phyloP scores from a whole-genome alignment of 2,329 filamentous ascomycete species.

The Aspergillus chevalieri region DNA sequence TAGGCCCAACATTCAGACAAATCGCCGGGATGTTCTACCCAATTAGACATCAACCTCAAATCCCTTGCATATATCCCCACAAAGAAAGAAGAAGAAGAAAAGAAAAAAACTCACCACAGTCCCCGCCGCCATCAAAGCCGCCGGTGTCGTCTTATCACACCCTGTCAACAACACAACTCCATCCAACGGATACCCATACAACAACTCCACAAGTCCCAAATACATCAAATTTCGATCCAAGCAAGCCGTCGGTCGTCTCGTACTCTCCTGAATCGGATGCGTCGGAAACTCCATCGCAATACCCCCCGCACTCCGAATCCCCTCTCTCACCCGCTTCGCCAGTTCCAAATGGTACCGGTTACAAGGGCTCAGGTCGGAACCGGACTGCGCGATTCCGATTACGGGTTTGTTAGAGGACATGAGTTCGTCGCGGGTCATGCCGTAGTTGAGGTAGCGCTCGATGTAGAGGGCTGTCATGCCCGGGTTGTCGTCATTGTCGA shows the following conservation, averaged over 20 bases:
- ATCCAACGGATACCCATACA: constrained; percentile 46
- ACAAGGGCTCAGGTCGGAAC: constrained; percentile 47
- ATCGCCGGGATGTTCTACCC: constrained; percentile 45
- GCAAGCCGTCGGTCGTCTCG: constrained; percentile 43
- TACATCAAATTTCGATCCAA: constrained; percentile 48
- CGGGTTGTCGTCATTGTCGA: constrained; percentile 38
- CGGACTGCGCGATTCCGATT: constrained; percentile 49
- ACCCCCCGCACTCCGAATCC: constrained; percentile 44
- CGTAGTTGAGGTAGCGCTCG: constrained; percentile 48
- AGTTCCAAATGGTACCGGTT: constrained; percentile 47
- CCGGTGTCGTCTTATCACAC: constrained; percentile 50
- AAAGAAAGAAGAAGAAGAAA: not conserved
- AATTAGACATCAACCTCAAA: constrained; percentile 4
- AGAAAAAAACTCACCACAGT: constrained; percentile 38
- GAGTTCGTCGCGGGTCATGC: constrained; percentile 45
- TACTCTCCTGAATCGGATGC: constrained; percentile 48
- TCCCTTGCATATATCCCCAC: not conserved
- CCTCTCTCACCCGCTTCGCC: constrained; percentile 46
- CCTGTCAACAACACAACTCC: constrained; percentile 48
- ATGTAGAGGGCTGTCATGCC: constrained; percentile 45
- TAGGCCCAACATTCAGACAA: constrained; percentile 49
- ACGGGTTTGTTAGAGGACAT: constrained; percentile 44
- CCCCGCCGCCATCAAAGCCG: constrained; percentile 47
- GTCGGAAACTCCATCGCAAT: constrained; percentile 49
- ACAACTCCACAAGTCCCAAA: constrained; percentile 44